phyloP scores from a whole-genome alignment of 495 filamentous ascomycete species.

The Penicillium angulare region DNA sequence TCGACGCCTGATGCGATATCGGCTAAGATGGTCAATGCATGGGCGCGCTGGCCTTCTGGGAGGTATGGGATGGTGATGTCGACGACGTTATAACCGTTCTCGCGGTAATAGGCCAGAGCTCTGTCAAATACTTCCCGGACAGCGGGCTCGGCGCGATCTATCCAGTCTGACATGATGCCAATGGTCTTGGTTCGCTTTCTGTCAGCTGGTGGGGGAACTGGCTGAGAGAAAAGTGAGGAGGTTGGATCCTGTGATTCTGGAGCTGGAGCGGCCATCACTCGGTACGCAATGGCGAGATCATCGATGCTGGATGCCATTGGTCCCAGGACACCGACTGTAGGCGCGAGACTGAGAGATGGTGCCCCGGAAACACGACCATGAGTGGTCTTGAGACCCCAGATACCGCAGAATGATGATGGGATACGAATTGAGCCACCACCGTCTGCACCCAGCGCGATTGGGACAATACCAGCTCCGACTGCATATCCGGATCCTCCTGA shows the following conservation, averaged over 20 bases:
- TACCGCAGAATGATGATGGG: conserved; percentile 77
- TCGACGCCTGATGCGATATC: conserved; percentile 54
- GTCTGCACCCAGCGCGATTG: conserved; percentile 81
- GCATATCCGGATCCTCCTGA: conserved; percentile 83
- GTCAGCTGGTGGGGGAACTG: conserved; percentile 24
- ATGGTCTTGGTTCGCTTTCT: conserved; percentile 49
- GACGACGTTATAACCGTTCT: conserved; percentile 63
- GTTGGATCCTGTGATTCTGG: conserved; percentile 46
- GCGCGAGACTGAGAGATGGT: conserved; percentile 60
- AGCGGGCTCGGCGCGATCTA: conserved; percentile 60
- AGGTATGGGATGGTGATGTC: conserved; percentile 76
- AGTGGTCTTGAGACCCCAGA: conserved; percentile 84
- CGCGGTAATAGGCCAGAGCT: conserved; percentile 60
- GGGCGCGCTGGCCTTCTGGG: conserved; percentile 71
- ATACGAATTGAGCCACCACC: conserved; percentile 85
- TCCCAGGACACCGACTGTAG: conserved; percentile 65
- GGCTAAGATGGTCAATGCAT: conserved; percentile 76
- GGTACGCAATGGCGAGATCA: conserved; percentile 82
- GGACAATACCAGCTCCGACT: conserved; percentile 71
- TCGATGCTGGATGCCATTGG: conserved; percentile 75
- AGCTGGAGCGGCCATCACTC: conserved; percentile 70
- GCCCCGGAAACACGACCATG: conserved; percentile 69
- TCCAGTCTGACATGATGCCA: conserved; percentile 76
- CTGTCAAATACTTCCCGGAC: conserved; percentile 60
- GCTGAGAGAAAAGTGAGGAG: conserved; percentile 50